phyloP scores from a whole-genome alignment of 257 asterid genomes.

The Solanum sparsipilum region DNA sequence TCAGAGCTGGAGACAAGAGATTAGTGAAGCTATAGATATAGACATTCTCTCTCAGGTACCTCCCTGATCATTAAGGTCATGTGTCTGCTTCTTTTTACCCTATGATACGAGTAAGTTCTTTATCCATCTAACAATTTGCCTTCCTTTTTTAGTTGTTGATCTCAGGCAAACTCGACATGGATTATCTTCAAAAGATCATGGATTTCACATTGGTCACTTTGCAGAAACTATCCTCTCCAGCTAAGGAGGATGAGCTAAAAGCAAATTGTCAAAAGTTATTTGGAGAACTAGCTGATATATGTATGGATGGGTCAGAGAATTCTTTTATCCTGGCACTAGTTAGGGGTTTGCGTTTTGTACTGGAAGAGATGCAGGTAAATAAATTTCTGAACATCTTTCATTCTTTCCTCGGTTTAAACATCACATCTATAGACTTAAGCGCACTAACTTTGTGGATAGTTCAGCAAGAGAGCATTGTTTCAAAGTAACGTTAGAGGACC shows the following conservation, averaged over 20 bases:
- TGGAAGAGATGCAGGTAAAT: slow-evolving; percentile 81
- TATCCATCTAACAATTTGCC: neutral
- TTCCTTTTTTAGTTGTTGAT: slow-evolving; percentile 38
- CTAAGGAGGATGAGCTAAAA: slow-evolving; percentile 53
- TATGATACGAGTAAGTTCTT: neutral
- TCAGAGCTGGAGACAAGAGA: slow-evolving; percentile 73
- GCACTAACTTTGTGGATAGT: neutral
- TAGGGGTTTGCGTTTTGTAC: slow-evolving; percentile 76
- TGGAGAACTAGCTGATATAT: slow-evolving; percentile 46
- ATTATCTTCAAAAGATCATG: slow-evolving; percentile 61
- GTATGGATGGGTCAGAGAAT: slow-evolving; percentile 28
- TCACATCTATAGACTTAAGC: neutral
- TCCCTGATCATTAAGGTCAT: neutral
- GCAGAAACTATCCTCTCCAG: slow-evolving; percentile 83
- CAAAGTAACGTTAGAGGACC: neutral
- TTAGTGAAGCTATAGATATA: slow-evolving; percentile 58
- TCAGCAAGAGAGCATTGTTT: neutral
- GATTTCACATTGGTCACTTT: slow-evolving; percentile 56
- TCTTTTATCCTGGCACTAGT: slow-evolving; percentile 42
- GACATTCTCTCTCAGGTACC: slow-evolving; percentile 73
- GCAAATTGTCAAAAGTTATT: slow-evolving; percentile 40
- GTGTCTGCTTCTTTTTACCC: neutral
- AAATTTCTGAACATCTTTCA: neutral
- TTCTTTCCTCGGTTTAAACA: neutral
- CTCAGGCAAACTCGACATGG: slow-evolving; percentile 54